Base-by-base conservation (phyloP, 305 asterid genomes). In the Fraxinus floribunda region DNA sequence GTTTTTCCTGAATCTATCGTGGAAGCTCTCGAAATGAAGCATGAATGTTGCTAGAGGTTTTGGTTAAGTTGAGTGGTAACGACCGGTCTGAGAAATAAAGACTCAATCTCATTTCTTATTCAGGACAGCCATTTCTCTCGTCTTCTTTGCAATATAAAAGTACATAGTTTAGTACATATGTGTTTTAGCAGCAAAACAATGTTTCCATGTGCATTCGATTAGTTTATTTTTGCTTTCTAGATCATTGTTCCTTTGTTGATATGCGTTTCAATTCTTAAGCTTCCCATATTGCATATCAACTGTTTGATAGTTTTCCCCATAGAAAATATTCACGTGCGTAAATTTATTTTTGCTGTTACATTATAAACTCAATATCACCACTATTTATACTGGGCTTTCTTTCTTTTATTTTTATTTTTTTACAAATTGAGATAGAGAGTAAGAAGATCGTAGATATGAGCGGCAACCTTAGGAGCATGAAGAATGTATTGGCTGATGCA, bases 401-500 rank as follows among this genome's bases (percentile, higher is more conserved):
- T 18, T 26, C 1, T 13, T 24, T 24, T 24, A 0, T 4, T 3
- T n/a, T 24, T 64, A 24, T 64, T 64, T 64, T 64, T 64, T 64
- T 0, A 9, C 73, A 64, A 64, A 39, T 20, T 39, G 1, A 22
- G 13, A 64, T 78, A 74, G 80, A 83, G 34, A 78, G 44, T 80
- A 70, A 72, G 68, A 79, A 46, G 57, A 13, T 71, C 30, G 4
- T 36, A 81, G 79, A 71, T 66, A 89, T 87, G 91, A 86, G 86
- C 68, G 79, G 88, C 60, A 88, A 91, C 86, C 74, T 92, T 8
- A 93, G 93, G 79, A 86, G 91, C 86, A 83, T 95, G 83, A 95
- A 90, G 94, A 86, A 85, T 81, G 80, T 88, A 74, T 81, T 95
- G 89, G 93, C 93, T 77, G 88, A 89, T 85, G 97, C 93, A 79